Percentiles rank a stretch among this genome's conserved stretches.
Evolutionary conservation across 2,329 filamentous ascomycete genomes (phyloP).

Genomic region (Claviceps quebecensis): DNA sequence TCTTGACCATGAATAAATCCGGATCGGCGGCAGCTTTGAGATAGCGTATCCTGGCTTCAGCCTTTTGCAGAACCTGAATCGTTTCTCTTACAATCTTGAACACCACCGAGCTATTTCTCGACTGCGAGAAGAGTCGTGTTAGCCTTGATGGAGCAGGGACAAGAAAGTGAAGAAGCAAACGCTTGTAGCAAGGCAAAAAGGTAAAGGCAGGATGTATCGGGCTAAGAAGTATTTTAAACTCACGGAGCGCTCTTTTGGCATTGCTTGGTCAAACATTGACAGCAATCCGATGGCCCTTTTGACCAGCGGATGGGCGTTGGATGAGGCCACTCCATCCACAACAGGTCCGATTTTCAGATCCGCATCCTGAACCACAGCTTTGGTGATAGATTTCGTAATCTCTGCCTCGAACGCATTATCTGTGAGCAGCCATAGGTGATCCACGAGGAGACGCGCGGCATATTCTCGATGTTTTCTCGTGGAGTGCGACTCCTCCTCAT

Average conservation of each 20-base stretch:
- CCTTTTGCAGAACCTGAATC: slow-evolving; percentile 66
- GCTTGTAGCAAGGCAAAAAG: too few relatives aligned
- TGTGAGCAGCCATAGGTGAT: slow-evolving; percentile 43
- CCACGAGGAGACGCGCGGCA: slow-evolving; percentile 39
- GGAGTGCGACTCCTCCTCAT: slow-evolving; percentile 43
- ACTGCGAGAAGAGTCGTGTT: slow-evolving; percentile 7
- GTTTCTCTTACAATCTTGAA: slow-evolving; percentile 77
- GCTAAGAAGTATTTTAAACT: slow-evolving; percentile 14
- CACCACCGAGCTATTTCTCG: slow-evolving; percentile 39
- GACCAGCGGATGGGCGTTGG: slow-evolving; percentile 44
- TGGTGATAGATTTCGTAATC: slow-evolving; percentile 39
- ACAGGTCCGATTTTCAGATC: slow-evolving; percentile 37
- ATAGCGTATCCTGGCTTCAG: slow-evolving; percentile 55
- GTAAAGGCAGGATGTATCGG: too few relatives aligned
- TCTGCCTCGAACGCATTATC: slow-evolving; percentile 41
- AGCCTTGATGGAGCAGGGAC: background rate
- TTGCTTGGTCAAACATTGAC: slow-evolving; percentile 47
- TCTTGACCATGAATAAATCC: slow-evolving; percentile 87
- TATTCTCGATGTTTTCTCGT: slow-evolving; percentile 40
- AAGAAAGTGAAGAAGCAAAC: background rate
- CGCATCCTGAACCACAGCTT: slow-evolving; percentile 30
- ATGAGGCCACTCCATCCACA: slow-evolving; percentile 34
- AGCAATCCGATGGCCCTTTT: slow-evolving; percentile 45
- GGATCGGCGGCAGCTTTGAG: slow-evolving; percentile 51
- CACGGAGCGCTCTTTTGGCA: slow-evolving; percentile 50